Evolutionary conservation across 2,329 filamentous ascomycete genomes (phyloP).

Genomic region (Microdochium bolleyi): DNA sequence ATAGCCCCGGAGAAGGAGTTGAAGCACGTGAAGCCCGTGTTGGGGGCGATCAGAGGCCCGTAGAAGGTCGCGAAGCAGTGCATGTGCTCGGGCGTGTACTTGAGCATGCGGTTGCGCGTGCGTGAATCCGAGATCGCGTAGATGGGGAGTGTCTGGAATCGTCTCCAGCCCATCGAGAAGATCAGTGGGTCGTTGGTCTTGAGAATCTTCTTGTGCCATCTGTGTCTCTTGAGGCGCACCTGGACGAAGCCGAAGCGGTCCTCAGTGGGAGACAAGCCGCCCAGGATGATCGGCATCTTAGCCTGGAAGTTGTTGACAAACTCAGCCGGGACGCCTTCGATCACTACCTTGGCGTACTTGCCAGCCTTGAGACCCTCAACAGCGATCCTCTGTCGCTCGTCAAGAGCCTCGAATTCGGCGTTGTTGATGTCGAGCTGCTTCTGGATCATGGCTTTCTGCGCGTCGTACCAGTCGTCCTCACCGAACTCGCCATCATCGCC

Average conservation of each 20-base stretch:
- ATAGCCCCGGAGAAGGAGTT: slow-evolving; percentile 80
- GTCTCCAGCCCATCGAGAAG: slow-evolving; percentile 91
- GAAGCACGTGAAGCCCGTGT: slow-evolving; percentile 91
- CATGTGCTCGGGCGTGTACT: slow-evolving; percentile 99
- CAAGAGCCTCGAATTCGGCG: slow-evolving; percentile 80
- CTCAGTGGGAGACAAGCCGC: slow-evolving; percentile 87
- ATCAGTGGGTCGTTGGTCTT: slow-evolving; percentile 98
- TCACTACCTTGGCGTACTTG: slow-evolving; percentile 84
- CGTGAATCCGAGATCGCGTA: slow-evolving; percentile 94
- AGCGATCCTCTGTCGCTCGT: slow-evolving; percentile 71
- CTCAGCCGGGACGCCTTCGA: slow-evolving; percentile 84
- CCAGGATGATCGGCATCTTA: slow-evolving; percentile 76
- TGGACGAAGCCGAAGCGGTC: slow-evolving; percentile 95
- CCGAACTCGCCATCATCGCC: slow-evolving; percentile 74
- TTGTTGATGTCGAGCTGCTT: slow-evolving; percentile 97
- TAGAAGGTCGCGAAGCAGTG: slow-evolving; percentile 97
- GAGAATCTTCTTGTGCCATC: slow-evolving; percentile 98
- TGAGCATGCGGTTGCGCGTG: slow-evolving; percentile 93
- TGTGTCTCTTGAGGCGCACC: slow-evolving; percentile 90
- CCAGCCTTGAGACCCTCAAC: slow-evolving; percentile 90
- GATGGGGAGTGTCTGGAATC: slow-evolving; percentile 86
- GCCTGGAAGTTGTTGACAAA: slow-evolving; percentile 79
- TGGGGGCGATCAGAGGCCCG: slow-evolving; percentile 88
- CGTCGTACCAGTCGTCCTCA: slow-evolving; percentile 98
- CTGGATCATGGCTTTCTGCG: slow-evolving; percentile 88